These are phyloP conservation scores for Populus trichocarpa DNA, from an alignment of 441 rosid species.

Conservation along the genomic window DNA sequence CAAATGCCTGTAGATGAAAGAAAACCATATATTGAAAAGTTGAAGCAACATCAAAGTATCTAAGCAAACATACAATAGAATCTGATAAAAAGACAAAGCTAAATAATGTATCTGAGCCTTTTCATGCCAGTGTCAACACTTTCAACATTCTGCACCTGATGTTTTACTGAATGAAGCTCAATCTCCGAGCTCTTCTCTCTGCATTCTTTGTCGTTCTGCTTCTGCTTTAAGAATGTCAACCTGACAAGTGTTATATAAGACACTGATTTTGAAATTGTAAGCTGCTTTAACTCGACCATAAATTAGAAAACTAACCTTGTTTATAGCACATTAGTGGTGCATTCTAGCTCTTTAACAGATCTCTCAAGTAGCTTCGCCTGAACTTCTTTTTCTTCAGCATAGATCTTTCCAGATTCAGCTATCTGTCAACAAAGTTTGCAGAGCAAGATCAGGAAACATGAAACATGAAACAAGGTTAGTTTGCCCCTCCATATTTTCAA, in stretches of 20 bases:
- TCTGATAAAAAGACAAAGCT: slow-evolving; percentile 5
- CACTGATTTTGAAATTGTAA: slow-evolving; percentile 4
- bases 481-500: too few relatives aligned
- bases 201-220: slow-evolving; percentile 87
- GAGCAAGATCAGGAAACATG: slow-evolving; percentile 18
- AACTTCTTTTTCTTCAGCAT: slow-evolving; percentile 84
- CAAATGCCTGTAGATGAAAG: slow-evolving; percentile 46
- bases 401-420: slow-evolving; percentile 69
- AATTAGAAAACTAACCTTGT: slow-evolving; percentile 55
- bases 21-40: slow-evolving; percentile 14
- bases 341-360: slow-evolving; percentile 92
- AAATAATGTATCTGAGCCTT: slow-evolving; percentile 41
- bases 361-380: slow-evolving; percentile 90
- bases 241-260: slow-evolving; percentile 45
- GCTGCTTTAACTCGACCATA: slow-evolving; percentile 13
- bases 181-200: slow-evolving; percentile 89
- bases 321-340: slow-evolving; percentile 79
- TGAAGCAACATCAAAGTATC: slow-evolving; percentile 13
- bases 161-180: slow-evolving; percentile 66
- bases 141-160: slow-evolving; percentile 74
- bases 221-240: slow-evolving; percentile 88
- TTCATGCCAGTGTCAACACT: slow-evolving; percentile 62
- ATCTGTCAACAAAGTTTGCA: slow-evolving; percentile 38
- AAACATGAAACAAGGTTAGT: too few relatives aligned
- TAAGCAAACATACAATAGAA: slow-evolving; percentile 2